Conservation (phyloP, 176 grass and related monocot species). For the Hordeum marinum region DNA sequence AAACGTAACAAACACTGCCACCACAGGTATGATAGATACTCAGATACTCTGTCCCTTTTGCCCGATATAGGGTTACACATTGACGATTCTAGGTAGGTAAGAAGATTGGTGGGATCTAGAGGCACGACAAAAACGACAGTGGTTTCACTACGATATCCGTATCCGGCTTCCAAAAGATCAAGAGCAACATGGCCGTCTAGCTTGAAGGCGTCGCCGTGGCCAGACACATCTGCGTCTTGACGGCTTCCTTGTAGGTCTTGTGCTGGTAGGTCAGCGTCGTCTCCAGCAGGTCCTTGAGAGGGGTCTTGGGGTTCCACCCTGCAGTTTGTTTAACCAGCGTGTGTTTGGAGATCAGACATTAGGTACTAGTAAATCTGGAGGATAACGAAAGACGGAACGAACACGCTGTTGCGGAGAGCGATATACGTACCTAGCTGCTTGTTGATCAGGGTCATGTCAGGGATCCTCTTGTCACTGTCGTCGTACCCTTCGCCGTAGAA, state of each 20-base stretch:
- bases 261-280: conserved; percentile 90
- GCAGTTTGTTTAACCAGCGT: neutral
- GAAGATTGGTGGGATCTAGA: conserved; percentile 17
- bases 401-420: neutral
- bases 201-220: conserved; percentile 34
- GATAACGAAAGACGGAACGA: neutral
- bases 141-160: conserved; percentile 24
- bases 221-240: conserved; percentile 68
- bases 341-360: neutral
- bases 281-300: conserved; percentile 81
- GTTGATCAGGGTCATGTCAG: conserved; percentile 89
- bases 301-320: conserved; percentile 97
- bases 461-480: conserved; percentile 89
- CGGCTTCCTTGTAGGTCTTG: conserved; percentile 89
- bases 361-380: neutral
- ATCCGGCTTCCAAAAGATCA: conserved; percentile 17
- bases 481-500: conserved; percentile 99
- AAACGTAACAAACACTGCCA: conserved; percentile 22
- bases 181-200: conserved; percentile 22
- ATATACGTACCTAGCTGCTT: conserved; percentile 69
- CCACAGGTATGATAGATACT: conserved; percentile 12
- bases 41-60: neutral
- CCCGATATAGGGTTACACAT: neutral
- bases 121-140: neutral
- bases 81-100: conserved; percentile 19